Percentiles rank a stretch among this genome's conserved stretches.
Conservation (phyloP, 192 early-diverging fungal genomes). For the Lunasporangiospora selenospora region DNA sequence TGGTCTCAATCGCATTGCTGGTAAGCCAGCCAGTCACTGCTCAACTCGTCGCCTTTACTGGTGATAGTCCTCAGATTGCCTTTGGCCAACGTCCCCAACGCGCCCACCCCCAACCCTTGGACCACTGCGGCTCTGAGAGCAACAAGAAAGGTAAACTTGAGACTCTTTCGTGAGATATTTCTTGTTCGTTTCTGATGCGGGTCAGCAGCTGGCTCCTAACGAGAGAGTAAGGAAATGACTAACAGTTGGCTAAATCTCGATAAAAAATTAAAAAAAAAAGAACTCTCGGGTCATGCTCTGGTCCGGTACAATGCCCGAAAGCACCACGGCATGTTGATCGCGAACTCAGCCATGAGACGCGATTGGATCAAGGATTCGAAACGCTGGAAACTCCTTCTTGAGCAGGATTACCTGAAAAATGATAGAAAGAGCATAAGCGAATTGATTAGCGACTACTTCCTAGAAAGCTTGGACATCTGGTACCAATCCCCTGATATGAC, state of each 20-base stretch:
- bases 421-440: too few relatives aligned
- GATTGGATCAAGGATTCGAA: too few relatives aligned
- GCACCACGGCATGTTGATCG: slow-evolving; percentile 22
- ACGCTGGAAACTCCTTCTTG: too few relatives aligned
- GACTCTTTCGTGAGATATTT: too few relatives aligned
- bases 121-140: slow-evolving; percentile 12
- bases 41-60: neutral
- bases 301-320: slow-evolving; percentile 45
- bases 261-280: too few relatives aligned
- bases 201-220: too few relatives aligned
- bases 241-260: too few relatives aligned
- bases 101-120: slow-evolving; percentile 2
- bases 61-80: slow-evolving; percentile 6
- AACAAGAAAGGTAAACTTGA: slow-evolving; percentile 38
- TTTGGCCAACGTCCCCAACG: slow-evolving; percentile 20
- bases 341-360: too few relatives aligned
- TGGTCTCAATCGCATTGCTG: slow-evolving; percentile 20
- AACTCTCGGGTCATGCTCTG: slow-evolving; percentile 33
- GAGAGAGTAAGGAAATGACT: too few relatives aligned
- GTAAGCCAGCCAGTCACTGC: slow-evolving; percentile 12
- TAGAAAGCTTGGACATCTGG: slow-evolving; percentile 40
- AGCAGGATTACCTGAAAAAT: neutral
- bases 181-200: too few relatives aligned
- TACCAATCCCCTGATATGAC: slow-evolving; percentile 24
- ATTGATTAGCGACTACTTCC: slow-evolving; percentile 14